phyloP scores from a whole-genome alignment of 192 early-diverging fungal species.

The Coemansia sp. region DNA sequence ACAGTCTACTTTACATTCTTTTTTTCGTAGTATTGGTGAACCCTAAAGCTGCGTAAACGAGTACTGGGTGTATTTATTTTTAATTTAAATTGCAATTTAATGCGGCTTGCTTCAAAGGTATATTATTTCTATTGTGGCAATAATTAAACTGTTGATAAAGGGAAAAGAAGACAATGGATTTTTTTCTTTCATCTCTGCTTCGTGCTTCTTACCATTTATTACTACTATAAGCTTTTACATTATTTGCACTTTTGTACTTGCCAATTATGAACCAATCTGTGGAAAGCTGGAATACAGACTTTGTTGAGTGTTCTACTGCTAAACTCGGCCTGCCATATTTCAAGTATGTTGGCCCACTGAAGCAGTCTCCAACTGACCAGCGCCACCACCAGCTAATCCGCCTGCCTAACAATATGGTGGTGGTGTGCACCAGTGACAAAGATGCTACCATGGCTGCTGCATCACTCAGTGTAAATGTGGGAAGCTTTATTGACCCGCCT shows the following conservation, averaged over 20 bases:
- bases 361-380: slow-evolving; percentile 57
- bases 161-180: too few relatives aligned
- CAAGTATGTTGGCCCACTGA: slow-evolving; percentile 21
- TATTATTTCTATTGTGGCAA: too few relatives aligned
- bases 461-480: slow-evolving; percentile 61
- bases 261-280: not conserved
- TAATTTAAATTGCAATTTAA: too few relatives aligned
- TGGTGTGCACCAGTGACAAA: slow-evolving; percentile 56
- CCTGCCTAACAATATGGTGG: slow-evolving; percentile 60
- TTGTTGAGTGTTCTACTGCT: not conserved
- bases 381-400: slow-evolving; percentile 57
- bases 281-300: not conserved
- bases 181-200: too few relatives aligned
- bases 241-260: slow-evolving; percentile 1
- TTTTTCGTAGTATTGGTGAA: too few relatives aligned
- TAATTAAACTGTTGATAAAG: too few relatives aligned
- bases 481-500: slow-evolving; percentile 57
- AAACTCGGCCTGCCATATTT: slow-evolving; percentile 9
- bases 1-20: too few relatives aligned
- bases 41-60: too few relatives aligned
- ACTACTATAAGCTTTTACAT: too few relatives aligned
- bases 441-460: slow-evolving; percentile 57
- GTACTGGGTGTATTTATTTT: too few relatives aligned
- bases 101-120: too few relatives aligned
- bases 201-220: too few relatives aligned